Base-by-base conservation (phyloP, 495 filamentous ascomycete species). In the Xylaria curta region DNA sequence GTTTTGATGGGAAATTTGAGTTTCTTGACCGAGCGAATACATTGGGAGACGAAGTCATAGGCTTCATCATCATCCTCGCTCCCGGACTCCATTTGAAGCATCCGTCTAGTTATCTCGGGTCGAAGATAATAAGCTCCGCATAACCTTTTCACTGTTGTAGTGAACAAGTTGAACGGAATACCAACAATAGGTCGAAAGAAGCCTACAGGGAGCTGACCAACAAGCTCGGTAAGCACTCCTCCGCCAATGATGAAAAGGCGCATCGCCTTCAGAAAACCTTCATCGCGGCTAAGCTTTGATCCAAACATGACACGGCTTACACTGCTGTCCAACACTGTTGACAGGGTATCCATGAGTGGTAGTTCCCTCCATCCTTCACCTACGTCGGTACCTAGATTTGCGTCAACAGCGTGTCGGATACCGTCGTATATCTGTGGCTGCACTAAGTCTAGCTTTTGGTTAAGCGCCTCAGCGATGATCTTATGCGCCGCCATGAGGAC, bases 371-470 rank as follows among this genome's bases (percentile, higher is more conserved):
- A 64, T 15, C 56, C 47, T 31, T 51, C 49, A 8, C 46, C 59
- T 21, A n/a, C 2, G 9, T 72, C 49, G 15, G 59, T 54, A 31
- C 69, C 69, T 4, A 72, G 21, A 13, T 38, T 42, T 15, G 46
- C 33, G 19, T 72, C 60, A 17, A 66, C 42, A 3, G 51, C 46
- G 44, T 40, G 12, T 10, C 33, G 44, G 47, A 72, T 66, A 26
- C 64, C 60, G 13, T 72, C 33, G n/a, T 72, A 66, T 31, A 72
- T 72, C 24, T 62, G 60, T 13, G 59, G 46, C n/a, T 72, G 69
- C 17, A 46, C 56, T 9, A 40, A n/a, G 17, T 65, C 69, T 0
- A 72, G 59, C 42, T 46, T 64, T 42, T 46, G 61, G 40, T 64
- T 64, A 19, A 64, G 38, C 10, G 40, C 61, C 26, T 64, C 42